Evolutionary conservation across 2,329 filamentous ascomycete species (phyloP).

Genomic region (Cylindrodendrum hubeiense): DNA sequence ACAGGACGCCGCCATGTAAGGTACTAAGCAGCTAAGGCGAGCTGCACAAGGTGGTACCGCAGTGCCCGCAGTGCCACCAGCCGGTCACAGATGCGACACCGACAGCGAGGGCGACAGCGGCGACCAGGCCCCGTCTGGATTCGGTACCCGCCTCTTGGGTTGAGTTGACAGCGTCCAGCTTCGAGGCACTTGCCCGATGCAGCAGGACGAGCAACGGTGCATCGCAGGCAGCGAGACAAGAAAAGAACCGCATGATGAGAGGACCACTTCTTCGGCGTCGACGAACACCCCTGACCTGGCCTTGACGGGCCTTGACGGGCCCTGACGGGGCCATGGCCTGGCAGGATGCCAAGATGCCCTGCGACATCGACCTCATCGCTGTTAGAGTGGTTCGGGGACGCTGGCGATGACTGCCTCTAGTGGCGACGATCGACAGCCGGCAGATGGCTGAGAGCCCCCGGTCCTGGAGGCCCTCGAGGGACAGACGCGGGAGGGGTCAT

Average conservation of each 20-base stretch:
- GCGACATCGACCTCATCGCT: conserved; percentile 18
- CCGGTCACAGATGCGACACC: conserved; percentile 30
- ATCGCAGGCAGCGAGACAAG: conserved; percentile 16
- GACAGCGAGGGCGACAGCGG: conserved; percentile 14
- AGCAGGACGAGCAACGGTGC: conserved; percentile 16
- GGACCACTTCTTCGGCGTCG: conserved; percentile 24
- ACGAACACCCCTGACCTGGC: conserved; percentile 31
- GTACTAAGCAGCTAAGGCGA: conserved; percentile 36
- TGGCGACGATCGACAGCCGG: conserved; percentile 37
- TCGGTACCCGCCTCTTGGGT: conserved; percentile 11
- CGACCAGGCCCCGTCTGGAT: conserved; percentile 4
- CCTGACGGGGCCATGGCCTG: conserved; percentile 32
- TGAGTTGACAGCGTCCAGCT: neutral
- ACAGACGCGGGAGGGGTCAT: conserved; percentile 14
- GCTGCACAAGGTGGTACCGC: conserved; percentile 26
- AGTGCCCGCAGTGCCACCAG: neutral
- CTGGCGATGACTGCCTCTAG: conserved; percentile 28
- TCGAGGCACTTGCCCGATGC: conserved; percentile 25
- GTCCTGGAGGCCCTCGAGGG: conserved; percentile 20
- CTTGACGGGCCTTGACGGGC: too few species aligned
- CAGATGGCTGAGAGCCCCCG: conserved; percentile 29
- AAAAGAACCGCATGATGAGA: conserved; percentile 21
- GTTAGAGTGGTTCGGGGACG: conserved; percentile 22
- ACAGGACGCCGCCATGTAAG: conserved; percentile 42
- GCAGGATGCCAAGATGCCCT: conserved; percentile 7